These are phyloP conservation scores for Cotoneaster glaucophyllus DNA, from an alignment of 306 rosid genomes.

Conservation along the genomic window DNA sequence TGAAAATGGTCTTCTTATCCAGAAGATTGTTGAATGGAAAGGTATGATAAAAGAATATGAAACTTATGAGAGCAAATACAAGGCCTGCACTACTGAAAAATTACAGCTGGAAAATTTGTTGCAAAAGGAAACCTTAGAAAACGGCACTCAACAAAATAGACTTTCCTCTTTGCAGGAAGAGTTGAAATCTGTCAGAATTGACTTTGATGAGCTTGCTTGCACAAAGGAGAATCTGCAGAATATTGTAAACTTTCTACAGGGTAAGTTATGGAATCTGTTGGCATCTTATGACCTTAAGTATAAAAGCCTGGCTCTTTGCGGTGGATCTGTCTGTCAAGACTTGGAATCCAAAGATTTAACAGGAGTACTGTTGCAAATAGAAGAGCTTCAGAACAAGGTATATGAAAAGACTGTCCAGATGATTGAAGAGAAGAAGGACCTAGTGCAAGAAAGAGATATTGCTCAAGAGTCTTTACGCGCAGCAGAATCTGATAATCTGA, in stretches of 20 bases:
- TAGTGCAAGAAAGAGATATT: constrained; percentile 45
- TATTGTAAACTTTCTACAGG: constrained; percentile 28
- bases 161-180: constrained; percentile 55
- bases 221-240: constrained; percentile 57
- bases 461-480: constrained; percentile 44
- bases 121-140: constrained; percentile 47
- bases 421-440: constrained; percentile 52
- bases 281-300: constrained; percentile 37
- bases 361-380: constrained; percentile 45
- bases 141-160: constrained; percentile 37
- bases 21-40: constrained; percentile 56
- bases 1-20: constrained; percentile 46
- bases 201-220: constrained; percentile 47
- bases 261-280: constrained; percentile 52
- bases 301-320: constrained; percentile 31
- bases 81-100: constrained; percentile 55
- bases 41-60: constrained; percentile 46
- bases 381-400: constrained; percentile 53
- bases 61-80: constrained; percentile 49
- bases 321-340: constrained; percentile 32
- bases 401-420: constrained; percentile 51
- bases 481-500: constrained; percentile 48
- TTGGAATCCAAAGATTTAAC: constrained; percentile 42
- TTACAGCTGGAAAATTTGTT: constrained; percentile 48
- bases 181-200: constrained; percentile 43